Base-by-base conservation (phyloP, 352 stramenopile genomes). In the Globisporangium yorkense region DNA sequence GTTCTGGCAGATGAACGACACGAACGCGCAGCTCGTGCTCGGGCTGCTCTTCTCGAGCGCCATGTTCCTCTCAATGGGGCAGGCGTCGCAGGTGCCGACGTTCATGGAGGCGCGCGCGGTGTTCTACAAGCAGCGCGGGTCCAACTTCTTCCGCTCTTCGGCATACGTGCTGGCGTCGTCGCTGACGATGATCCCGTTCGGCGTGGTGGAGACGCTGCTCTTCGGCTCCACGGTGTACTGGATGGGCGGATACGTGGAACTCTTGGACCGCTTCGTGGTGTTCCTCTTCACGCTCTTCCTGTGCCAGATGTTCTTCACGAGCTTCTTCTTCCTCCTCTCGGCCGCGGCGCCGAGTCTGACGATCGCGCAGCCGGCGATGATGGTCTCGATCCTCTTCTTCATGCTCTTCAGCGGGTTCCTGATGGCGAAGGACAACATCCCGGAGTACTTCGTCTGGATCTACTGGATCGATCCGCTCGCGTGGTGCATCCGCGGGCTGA, bases 161-260 rank as follows among this genome's bases (percentile, higher is more conserved):
- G 76, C 82, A 9, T 97, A 96, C 62, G 78, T 96, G 9, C 50
- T 96, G 47, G 75, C 71, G 1, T 68, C 66, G 6, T 81, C 67
- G 6, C 12, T 87, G 20, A 73, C 72, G 1, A 70, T 81, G 45
- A 58, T 89, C 27, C 70, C 81, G 59, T 76, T 89, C 48, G 61
- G 66, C 56, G 37, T 87, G 2, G 63, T 92, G 37, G 88, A 97
- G 68, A 85, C 81, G 0, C 24, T 96, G 8, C 59, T 96, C 1
- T 96, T 95, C 63, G 85, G 87, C n/a, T 85, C 78, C 1, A 63
- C 96, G 35, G 61, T 96, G 7, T 97, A 97, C 64, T 97, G 84
- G 77, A 92, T 97, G 72, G 74, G 89, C 40, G 90, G 90, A 27
- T 87, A 96, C 54, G 74, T 84, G 0, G 57, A 62, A 0, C 40